These are phyloP conservation scores for Drechslera avenae DNA, from an alignment of 2,329 filamentous ascomycete genomes.

Conservation along the genomic window DNA sequence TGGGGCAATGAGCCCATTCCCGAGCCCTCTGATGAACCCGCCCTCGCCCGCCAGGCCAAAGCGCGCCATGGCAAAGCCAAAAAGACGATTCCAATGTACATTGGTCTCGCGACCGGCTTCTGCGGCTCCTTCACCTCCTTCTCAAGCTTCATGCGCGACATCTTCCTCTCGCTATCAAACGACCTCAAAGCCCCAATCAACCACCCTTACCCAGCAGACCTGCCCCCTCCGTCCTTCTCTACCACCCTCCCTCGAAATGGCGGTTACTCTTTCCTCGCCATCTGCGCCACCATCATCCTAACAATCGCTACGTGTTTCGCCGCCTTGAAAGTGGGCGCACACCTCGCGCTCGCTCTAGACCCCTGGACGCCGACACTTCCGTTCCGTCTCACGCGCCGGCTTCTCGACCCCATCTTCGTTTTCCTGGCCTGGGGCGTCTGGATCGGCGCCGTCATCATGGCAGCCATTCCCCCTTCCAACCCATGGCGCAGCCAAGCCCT, in stretches of 20 bases:
- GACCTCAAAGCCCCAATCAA: constrained; percentile 63
- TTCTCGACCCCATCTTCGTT: constrained; percentile 68
- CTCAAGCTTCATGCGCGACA: constrained; percentile 81
- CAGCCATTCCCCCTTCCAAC: constrained; percentile 70
- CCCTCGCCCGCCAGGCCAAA: constrained; percentile 16
- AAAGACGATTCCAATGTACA: constrained; percentile 86
- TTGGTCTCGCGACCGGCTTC: constrained; percentile 84
- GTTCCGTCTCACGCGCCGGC: constrained; percentile 60
- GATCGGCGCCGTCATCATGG: constrained; percentile 75
- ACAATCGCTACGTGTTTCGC: constrained; percentile 73
- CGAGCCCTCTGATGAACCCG: constrained; percentile 20
- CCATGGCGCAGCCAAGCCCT: constrained; percentile 76
- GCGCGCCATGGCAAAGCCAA: constrained; percentile 61
- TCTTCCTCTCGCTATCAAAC: constrained; percentile 80
- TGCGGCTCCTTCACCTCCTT: constrained; percentile 92
- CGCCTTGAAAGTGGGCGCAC: constrained; percentile 73
- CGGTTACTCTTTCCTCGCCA: constrained; percentile 82
- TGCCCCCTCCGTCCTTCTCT: constrained; percentile 36
- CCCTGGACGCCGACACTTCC: constrained; percentile 65
- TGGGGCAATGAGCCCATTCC: constrained; percentile 56
- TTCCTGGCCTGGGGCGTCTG: constrained; percentile 74
- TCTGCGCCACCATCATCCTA: constrained; percentile 73
- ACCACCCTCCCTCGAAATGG: constrained; percentile 61
- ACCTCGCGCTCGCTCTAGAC: constrained; percentile 70
- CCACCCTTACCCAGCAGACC: constrained; percentile 36